Base-by-base conservation (phyloP, 75 land plant species). In the Selaginella moellendorffii region DNA sequence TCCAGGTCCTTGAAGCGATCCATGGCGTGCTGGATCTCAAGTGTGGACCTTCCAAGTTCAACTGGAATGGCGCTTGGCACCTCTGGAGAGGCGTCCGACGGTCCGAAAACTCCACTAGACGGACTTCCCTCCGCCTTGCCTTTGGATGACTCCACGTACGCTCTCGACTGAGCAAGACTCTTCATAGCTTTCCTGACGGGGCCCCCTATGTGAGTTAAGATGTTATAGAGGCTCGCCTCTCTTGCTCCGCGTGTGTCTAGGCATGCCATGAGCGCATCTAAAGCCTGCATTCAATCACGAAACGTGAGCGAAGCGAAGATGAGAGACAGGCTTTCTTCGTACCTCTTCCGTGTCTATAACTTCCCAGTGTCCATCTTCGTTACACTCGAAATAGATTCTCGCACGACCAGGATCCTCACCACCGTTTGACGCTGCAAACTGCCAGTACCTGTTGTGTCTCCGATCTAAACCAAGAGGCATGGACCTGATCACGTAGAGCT, bases 321-420 rank as follows among this genome's bases (percentile, higher is more conserved):
- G n/a, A n/a, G n/a, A n/a, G n/a, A n/a, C n/a, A n/a, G n/a, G n/a
- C n/a, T n/a, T n/a, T 36, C 5, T 36, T 5, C 14, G 65, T 78
- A 91, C 98, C 96, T 93, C 83, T 29, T 73, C 85, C n/a, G 90
- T 69, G 65, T 93, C 96, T 69, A 93, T 86, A 46, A 93, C 87
- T 64, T 75, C 83, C 98, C 98, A 93, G 26, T 31, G 54, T 0
- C 98, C 96, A 72, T 83, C 83, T 31, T 79, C 81, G 23, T 70
- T 76, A 10, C 79, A 79, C 72, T 93, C 98, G n/a, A 88, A 80
- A 74, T 85, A 88, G 21, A 93, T 86, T 51, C 98, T 77, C 20
- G 90, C 98, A 67, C 79, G 73, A 52, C 96, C 90, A 67, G 90
- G 96, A 77, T 93, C 98, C 66, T 82, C 82, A 5, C 75, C 77